Evolutionary conservation across 805 yeast genomes (phyloP), one percentile per base, ranked within the genome.

Genomic region (Saccharomycopsis malanga): DNA sequence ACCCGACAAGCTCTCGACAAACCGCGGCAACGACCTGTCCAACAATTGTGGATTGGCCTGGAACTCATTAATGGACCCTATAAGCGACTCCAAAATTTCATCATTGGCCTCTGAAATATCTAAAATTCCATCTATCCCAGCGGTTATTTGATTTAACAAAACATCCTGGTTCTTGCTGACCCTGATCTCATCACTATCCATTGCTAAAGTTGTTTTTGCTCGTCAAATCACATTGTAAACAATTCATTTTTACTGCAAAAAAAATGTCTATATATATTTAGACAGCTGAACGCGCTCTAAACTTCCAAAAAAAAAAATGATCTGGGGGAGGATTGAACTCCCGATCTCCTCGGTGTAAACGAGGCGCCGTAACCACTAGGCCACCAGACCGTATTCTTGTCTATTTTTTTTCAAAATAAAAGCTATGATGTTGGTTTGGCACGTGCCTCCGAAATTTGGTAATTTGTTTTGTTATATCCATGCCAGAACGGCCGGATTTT

Each of bases 21-120:
- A 70, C 1, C 30, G 12, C 1, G 60, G 56, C n/a, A 79, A 58
- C 7, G 60, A 54, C 0, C 57, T 37, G 55, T 78, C 83, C 3
- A 79, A 58, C 14, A 76, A 62, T 46, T 71, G 75, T 0, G 83
- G 83, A 36, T 64, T 65, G 2, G 73, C 70, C 56, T 77, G 82
- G 53, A 77, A 78, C 53, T 74, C 75, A 42, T 73, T 68, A 20
- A 75, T 66, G 5, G 57, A 53, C 2, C 49, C 39, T 18, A 60
- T 42, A 66, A 43, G 5, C 48, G 22, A 3, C 27, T 25, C 5
- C 34, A 7, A 9, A 2, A 15, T 41, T 4, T 32, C 23, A 22
- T 22, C 20, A 4, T 27, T 27, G 9, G 3, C 18, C 4, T 18
- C 21, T 9, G 7, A 20, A 10, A 3, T 4, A 5, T 41, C 6